phyloP scores from a whole-genome alignment of 441 rosid genomes.

The Brassica balearica region DNA sequence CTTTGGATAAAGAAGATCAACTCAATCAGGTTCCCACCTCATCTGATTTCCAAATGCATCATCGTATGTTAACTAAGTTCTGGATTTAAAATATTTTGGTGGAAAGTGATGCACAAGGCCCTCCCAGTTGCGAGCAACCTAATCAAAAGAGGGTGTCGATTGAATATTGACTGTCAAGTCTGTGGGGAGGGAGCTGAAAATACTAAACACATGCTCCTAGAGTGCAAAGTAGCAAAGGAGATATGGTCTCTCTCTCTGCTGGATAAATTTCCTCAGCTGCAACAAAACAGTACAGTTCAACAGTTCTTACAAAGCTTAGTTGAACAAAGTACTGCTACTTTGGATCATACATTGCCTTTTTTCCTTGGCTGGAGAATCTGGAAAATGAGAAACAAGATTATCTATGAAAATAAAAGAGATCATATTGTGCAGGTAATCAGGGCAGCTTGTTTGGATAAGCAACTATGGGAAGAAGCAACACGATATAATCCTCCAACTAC shows the following conservation, averaged over 20 bases:
- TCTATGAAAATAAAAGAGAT: not conserved
- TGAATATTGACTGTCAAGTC: not conserved
- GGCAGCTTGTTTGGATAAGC: not conserved
- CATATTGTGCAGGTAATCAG: not conserved
- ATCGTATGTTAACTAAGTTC: not conserved
- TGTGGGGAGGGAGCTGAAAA: not conserved
- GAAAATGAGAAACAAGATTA: not conserved
- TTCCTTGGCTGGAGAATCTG: not conserved
- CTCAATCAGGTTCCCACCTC: not conserved
- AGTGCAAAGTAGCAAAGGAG: not conserved
- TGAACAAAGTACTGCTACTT: not conserved
- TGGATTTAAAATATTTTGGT: not conserved
- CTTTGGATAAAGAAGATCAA: not conserved
- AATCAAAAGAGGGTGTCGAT: not conserved
- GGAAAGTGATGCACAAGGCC: not conserved
- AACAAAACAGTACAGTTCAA: not conserved
- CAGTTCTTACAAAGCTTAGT: not conserved
- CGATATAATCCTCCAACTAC: no score
- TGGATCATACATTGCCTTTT: not conserved
- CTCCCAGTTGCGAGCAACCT: not conserved
- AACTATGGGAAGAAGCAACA: not conserved
- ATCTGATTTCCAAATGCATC: not conserved
- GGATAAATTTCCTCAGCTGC: not conserved
- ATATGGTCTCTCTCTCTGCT: not conserved
- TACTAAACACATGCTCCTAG: not conserved